Evolutionary conservation across 2,329 filamentous ascomycete species (phyloP).

Genomic region (Chaetomiaceae sp.): DNA sequence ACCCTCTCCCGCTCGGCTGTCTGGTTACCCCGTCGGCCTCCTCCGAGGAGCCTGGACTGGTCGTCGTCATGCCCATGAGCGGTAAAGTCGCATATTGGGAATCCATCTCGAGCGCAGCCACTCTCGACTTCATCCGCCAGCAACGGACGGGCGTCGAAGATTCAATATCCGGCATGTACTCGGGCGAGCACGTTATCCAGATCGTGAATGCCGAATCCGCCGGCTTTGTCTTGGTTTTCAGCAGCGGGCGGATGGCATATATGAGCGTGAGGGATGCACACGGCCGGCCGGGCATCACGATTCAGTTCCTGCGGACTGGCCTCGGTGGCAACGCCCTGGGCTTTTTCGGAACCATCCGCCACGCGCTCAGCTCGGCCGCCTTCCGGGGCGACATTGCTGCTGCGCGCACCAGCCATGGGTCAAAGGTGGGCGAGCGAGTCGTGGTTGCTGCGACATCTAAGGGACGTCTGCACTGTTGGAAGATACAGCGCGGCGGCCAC

Average conservation of each 20-base stretch:
- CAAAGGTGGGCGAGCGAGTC: conserved; percentile 76
- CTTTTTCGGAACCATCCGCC: conserved; percentile 76
- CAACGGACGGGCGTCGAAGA: conserved; percentile 76
- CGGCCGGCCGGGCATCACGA: conserved; percentile 74
- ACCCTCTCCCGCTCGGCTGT: conserved; percentile 75
- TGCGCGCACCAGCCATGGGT: conserved; percentile 66
- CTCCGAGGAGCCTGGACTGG: conserved; percentile 75
- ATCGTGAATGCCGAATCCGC: conserved; percentile 79
- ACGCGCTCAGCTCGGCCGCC: conserved; percentile 64
- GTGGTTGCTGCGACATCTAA: conserved; percentile 73
- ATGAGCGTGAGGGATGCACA: conserved; percentile 81
- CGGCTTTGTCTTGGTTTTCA: conserved; percentile 81
- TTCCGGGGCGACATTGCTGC: conserved; percentile 75
- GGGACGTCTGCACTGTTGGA: conserved; percentile 80
- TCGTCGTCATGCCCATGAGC: conserved; percentile 76
- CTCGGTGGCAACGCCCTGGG: conserved; percentile 55
- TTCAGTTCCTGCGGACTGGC: conserved; percentile 67
- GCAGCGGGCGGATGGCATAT: conserved; percentile 80
- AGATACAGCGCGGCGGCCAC: conserved; percentile 80
- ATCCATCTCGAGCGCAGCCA: conserved; percentile 82
- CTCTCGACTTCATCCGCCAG: conserved; percentile 76
- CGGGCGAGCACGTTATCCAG: conserved; percentile 71
- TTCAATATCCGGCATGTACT: conserved; percentile 66
- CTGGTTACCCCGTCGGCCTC: conserved; percentile 75
- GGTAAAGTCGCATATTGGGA: conserved; percentile 95